These are phyloP conservation scores for Pouteria glomerata DNA, from an alignment of 148 eudicot species.

Conservation along the genomic window DNA sequence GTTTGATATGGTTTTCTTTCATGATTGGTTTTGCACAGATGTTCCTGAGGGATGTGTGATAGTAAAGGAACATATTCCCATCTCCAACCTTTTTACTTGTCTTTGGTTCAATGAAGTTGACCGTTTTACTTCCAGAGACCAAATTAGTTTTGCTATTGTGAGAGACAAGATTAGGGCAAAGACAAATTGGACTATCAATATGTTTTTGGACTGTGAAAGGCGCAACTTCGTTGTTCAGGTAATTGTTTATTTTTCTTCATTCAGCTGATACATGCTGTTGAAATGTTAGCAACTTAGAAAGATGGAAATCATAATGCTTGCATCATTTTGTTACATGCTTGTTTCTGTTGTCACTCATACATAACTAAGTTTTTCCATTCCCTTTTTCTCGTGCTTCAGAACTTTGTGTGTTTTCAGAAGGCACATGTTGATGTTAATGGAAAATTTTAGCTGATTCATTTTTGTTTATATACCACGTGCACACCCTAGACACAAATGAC, in stretches of 20 bases:
- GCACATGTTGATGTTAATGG: too few relatives aligned
- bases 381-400: too few relatives aligned
- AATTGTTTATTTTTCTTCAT: not conserved
- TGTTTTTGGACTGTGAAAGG: slow-evolving; percentile 89
- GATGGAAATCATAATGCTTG: not conserved
- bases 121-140: slow-evolving; percentile 85
- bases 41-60: slow-evolving; percentile 95
- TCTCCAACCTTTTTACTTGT: slow-evolving; percentile 76
- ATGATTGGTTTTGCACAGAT: slow-evolving; percentile 37
- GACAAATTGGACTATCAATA: slow-evolving; percentile 69
- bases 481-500: too few relatives aligned
- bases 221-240: slow-evolving; percentile 93
- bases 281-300: not conserved
- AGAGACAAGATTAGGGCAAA: slow-evolving; percentile 71
- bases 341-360: not conserved
- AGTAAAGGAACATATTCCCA: slow-evolving; percentile 76
- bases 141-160: slow-evolving; percentile 78
- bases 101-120: slow-evolving; percentile 94
- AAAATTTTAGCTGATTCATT: too few relatives aligned
- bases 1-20: not conserved
- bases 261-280: not conserved
- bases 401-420: too few relatives aligned
- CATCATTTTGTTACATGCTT: not conserved
- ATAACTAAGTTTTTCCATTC: too few relatives aligned
- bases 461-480: too few relatives aligned